Base-by-base conservation (phyloP, 1,139 yeast species). In the Sugiyamaella sp. region DNA sequence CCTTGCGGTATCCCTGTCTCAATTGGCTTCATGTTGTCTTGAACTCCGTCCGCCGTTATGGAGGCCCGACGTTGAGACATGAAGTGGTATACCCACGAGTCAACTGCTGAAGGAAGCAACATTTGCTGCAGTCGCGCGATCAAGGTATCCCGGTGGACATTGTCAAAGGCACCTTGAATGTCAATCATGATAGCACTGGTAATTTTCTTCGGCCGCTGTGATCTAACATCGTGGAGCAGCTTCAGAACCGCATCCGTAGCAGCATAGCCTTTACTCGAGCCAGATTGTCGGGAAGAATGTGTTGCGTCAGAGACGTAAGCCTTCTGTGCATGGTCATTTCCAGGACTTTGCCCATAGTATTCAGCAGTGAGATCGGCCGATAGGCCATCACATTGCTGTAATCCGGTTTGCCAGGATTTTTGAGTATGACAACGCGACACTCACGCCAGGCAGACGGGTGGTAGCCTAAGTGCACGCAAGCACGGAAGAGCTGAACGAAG, bases 1-100 rank as follows among this genome's bases (percentile, higher is more conserved):
- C 60, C 61, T 33, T 58, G 62, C 1, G 62, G 61, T 27, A 59
- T 59, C n/a, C 62, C 61, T 2, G 54, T 55, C 29, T 25, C 10
- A n/a, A 29, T 24, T 6, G 54, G 19, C 3, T 25, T 25, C 29
- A 25, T 25, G 29, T 25, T 10, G 10, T 25, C 10, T 10, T 5
- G 5, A 10, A 25, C 29, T 10, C 29, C 10, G 9, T 25, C 29
- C 5, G 29, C 29, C 5, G 29, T 25, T 5, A 25, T 5, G 5
- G 29, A 25, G 29, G 10, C 10, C 5, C 10, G 10, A 10, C 29
- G 29, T 5, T 25, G 29, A 6, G 10, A 16, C 37, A 42, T 5
- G n/a, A 14, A 21, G 6, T 25, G 22, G 9, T 37, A 3, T 24
- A 19, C 9, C 44, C 48, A 20, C n/a, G 41, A 43, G 38, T 5